Conservation (phyloP, 768 basidiomycete species). For the Podaxis carcinomalis region DNA sequence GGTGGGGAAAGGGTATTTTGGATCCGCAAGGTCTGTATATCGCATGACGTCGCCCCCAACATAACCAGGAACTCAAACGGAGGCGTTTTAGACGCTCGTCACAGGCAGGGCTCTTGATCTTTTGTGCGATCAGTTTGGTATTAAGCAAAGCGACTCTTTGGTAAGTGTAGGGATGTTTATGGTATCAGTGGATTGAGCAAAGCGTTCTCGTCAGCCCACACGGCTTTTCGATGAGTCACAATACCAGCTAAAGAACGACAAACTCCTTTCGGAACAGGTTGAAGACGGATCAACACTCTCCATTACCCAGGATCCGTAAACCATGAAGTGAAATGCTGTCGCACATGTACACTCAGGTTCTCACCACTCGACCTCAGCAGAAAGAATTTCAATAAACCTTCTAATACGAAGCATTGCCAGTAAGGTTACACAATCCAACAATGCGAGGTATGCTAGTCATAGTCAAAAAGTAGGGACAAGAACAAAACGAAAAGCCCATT, state of each 20-base stretch:
- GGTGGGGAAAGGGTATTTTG: conserved; percentile 51
- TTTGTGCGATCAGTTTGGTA: conserved; percentile 32
- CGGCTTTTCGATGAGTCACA: conserved; percentile 29
- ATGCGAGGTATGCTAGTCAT: conserved; percentile 33
- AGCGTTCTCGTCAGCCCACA: conserved; percentile 30
- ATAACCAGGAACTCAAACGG: not conserved
- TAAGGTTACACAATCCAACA: conserved; percentile 36
- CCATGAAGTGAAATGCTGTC: not conserved
- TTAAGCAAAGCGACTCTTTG: conserved; percentile 13
- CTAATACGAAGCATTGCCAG: conserved; percentile 32
- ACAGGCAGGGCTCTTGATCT: conserved; percentile 65
- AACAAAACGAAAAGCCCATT: not conserved
- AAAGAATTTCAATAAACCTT: conserved; percentile 19
- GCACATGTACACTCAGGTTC: not conserved
- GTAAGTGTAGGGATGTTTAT: conserved; percentile 4
- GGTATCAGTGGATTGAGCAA: not conserved
- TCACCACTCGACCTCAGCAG: not conserved
- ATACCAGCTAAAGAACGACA: conserved; percentile 42
- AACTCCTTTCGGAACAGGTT: conserved; percentile 42
- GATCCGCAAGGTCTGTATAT: conserved; percentile 59
- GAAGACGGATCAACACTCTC: conserved; percentile 45
- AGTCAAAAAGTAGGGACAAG: not conserved
- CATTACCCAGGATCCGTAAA: conserved; percentile 11
- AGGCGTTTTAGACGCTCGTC: conserved; percentile 38
- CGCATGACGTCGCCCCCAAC: not conserved